These are phyloP conservation scores for Clitocybe nebularis DNA, from an alignment of 1,284 basidiomycete genomes.

Conservation along the genomic window DNA sequence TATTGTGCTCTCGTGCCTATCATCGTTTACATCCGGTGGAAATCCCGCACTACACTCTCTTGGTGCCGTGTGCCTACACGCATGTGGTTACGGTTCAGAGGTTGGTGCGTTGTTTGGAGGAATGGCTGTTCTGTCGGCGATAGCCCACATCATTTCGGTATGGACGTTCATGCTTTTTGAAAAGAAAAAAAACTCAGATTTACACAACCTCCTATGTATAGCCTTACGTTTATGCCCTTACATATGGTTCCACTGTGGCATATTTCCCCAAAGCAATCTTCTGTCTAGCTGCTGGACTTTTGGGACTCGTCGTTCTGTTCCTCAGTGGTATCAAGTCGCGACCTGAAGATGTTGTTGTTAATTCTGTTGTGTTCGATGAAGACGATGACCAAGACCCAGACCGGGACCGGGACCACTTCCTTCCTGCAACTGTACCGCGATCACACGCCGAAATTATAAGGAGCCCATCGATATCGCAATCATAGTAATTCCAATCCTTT, in stretches of 20 bases:
- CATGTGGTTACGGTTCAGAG: slow-evolving; percentile 39
- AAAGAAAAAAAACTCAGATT: no score
- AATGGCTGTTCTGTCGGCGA: slow-evolving; percentile 43
- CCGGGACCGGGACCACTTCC: background rate
- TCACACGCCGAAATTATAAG: no score
- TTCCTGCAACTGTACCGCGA: background rate
- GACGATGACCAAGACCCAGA: no score
- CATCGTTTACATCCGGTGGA: slow-evolving; percentile 44
- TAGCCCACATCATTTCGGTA: slow-evolving; percentile 46
- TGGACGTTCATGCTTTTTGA: slow-evolving; percentile 16
- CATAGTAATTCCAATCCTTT: no score
- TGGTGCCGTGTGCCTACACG: slow-evolving; percentile 43
- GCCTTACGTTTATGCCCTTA: slow-evolving; percentile 48
- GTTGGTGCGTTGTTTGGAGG: slow-evolving; percentile 49
- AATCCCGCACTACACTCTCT: slow-evolving; percentile 47
- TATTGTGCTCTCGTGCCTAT: slow-evolving; percentile 35
- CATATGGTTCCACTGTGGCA: slow-evolving; percentile 44
- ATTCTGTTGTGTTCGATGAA: no score
- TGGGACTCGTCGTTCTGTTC: slow-evolving; percentile 32
- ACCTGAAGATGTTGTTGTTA: slow-evolving; percentile 14
- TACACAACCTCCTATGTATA: no score
- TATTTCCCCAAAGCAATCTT: slow-evolving; percentile 49
- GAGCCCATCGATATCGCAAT: no score
- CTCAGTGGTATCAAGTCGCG: slow-evolving; percentile 20
- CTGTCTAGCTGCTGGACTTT: slow-evolving; percentile 35